A percentile compares a stretch with the other conserved stretches of the same genome.
Evolutionary conservation across 2,329 filamentous ascomycete genomes (phyloP).

Genomic region (Colletotrichum gigasporum): DNA sequence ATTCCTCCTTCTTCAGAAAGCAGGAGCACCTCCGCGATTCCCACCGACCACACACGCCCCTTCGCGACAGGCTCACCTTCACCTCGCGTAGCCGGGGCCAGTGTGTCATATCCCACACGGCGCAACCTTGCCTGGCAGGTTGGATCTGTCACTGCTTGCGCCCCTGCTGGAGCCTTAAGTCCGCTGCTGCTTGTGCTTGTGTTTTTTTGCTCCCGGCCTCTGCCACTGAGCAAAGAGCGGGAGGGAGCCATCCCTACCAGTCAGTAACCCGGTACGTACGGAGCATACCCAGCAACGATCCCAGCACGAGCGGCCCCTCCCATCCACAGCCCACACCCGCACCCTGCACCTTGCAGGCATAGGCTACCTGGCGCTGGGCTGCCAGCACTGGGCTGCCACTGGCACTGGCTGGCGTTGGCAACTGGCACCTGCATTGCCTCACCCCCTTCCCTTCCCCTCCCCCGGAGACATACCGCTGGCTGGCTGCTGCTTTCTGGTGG

Average conservation of each 20-base stretch:
- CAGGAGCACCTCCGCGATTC: conserved; percentile 4
- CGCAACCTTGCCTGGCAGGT: conserved; percentile 1
- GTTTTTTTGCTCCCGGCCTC: background rate
- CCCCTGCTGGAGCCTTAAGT: background rate
- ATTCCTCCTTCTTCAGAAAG: conserved; percentile 5
- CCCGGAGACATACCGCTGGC: no score
- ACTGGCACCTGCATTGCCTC: no score
- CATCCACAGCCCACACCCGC: conserved; percentile 8
- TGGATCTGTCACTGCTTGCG: conserved; percentile 10
- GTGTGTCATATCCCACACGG: conserved; percentile 8
- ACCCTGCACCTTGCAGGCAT: background rate
- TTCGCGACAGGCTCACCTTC: conserved; percentile 4
- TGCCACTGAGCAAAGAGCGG: background rate
- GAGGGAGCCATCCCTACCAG: background rate
- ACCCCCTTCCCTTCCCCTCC: no score
- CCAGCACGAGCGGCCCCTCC: conserved; percentile 23
- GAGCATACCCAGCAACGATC: conserved; percentile 14
- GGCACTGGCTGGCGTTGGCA: no score
- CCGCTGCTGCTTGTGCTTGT: background rate
- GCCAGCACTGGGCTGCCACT: no score
- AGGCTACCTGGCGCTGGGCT: background rate
- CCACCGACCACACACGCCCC: conserved; percentile 4
- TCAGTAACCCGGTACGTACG: background rate
- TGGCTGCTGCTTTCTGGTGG: no score
- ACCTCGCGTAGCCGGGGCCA: background rate